phyloP scores from a whole-genome alignment of 148 eudicot species.

The Fagopyrum esculentum region DNA sequence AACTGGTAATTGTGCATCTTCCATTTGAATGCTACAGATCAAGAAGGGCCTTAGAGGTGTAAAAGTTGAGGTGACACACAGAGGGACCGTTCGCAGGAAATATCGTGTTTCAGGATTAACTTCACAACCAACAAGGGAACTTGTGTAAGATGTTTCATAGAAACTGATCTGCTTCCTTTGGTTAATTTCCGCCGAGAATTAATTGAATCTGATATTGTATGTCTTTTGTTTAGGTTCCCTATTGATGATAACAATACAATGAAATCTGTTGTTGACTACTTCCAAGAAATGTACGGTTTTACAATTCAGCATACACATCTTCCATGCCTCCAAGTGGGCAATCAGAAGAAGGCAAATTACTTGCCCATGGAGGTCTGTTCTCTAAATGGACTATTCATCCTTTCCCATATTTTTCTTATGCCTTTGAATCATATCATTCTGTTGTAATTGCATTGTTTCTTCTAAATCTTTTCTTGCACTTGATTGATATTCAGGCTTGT shows the following conservation, averaged over 20 bases:
- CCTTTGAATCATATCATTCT: not conserved
- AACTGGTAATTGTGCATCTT: not conserved
- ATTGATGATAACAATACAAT: slow-evolving; percentile 55
- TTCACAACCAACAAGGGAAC: slow-evolving; percentile 68
- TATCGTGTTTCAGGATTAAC: slow-evolving; percentile 68
- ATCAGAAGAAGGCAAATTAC: slow-evolving; percentile 76
- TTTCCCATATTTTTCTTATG: slow-evolving; percentile 3
- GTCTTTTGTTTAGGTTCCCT: slow-evolving; percentile 44
- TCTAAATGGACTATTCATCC: not conserved
- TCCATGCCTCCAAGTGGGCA: slow-evolving; percentile 80
- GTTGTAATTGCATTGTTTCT: slow-evolving; percentile 6
- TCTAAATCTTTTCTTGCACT: slow-evolving; percentile 3
- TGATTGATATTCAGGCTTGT: slow-evolving; percentile 44
- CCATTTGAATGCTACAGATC: slow-evolving; percentile 27
- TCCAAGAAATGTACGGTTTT: slow-evolving; percentile 70
- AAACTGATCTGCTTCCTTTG: not conserved
- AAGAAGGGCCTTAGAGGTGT: slow-evolving; percentile 69
- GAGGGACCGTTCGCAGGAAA: slow-evolving; percentile 57
- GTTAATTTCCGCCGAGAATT: slow-evolving; percentile 1
- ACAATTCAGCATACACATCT: slow-evolving; percentile 59
- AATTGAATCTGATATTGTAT: not conserved
- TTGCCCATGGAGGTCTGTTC: slow-evolving; percentile 62
- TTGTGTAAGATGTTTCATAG: slow-evolving; percentile 35
- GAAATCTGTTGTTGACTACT: slow-evolving; percentile 74
- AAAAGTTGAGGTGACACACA: slow-evolving; percentile 70